Evolutionary conservation across 805 yeast genomes (phyloP).

Genomic region (Starmera dryadoides): DNA sequence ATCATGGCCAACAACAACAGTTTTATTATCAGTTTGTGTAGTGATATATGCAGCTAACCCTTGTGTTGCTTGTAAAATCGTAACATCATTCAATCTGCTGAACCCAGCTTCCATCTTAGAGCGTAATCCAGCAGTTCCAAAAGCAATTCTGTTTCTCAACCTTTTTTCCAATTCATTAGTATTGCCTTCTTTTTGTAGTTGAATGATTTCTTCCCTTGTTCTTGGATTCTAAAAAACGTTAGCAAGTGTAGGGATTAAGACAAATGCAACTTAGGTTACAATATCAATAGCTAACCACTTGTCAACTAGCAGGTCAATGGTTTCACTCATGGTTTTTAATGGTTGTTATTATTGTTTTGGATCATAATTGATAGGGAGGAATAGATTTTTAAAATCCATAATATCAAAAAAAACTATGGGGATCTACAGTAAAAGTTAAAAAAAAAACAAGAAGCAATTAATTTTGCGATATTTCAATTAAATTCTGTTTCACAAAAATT

Average conservation of each 20-base stretch:
- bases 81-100: slow-evolving; percentile 79
- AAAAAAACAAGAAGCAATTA: too few relatives aligned
- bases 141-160: slow-evolving; percentile 55
- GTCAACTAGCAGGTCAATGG: background rate
- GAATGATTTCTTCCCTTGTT: slow-evolving; percentile 49
- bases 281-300: slow-evolving; percentile 1
- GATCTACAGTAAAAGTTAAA: too few relatives aligned
- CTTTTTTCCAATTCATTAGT: slow-evolving; percentile 41
- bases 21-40: slow-evolving; percentile 21
- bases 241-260: background rate
- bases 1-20: slow-evolving; percentile 83
- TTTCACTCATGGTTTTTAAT: background rate
- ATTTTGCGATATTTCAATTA: too few relatives aligned
- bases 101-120: slow-evolving; percentile 89
- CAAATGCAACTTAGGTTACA: background rate
- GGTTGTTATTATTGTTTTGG: background rate
- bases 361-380: too few relatives aligned
- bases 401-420: too few relatives aligned
- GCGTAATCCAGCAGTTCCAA: slow-evolving; percentile 93
- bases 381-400: too few relatives aligned
- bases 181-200: slow-evolving; percentile 31
- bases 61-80: slow-evolving; percentile 86
- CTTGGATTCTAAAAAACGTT: slow-evolving; percentile 21
- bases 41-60: slow-evolving; percentile 55
- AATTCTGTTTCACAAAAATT: too few relatives aligned